phyloP scores from a whole-genome alignment of 345 rosid genomes.

The Salix dunnii region DNA sequence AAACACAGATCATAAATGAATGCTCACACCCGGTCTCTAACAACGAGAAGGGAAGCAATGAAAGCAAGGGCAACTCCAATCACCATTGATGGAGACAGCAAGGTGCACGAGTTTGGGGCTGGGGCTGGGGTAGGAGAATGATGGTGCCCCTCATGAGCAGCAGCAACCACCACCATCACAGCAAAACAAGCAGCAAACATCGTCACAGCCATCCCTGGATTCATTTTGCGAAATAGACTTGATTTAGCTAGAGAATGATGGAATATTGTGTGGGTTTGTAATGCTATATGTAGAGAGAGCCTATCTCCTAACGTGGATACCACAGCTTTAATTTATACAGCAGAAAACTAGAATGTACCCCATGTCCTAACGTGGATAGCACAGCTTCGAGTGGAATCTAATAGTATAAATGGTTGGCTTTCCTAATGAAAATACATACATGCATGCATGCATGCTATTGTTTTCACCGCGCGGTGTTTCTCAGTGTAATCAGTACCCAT shows the following conservation, averaged over 20 bases:
- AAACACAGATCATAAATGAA: not conserved
- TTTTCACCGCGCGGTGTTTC: too few species aligned
- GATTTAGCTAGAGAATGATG: too few species aligned
- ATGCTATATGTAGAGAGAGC: not conserved
- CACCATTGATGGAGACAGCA: conserved; percentile 19
- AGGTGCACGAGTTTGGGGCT: not conserved
- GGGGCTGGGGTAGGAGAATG: not conserved
- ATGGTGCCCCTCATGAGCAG: conserved; percentile 11
- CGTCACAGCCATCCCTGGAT: conserved; percentile 1
- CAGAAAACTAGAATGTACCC: too few species aligned
- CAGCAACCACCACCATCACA: conserved; percentile 18
- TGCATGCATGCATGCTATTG: too few species aligned
- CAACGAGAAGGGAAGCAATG: conserved; percentile 9
- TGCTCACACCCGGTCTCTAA: not conserved
- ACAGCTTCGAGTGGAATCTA: too few species aligned
- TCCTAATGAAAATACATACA: too few species aligned
- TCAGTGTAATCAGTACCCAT: too few species aligned
- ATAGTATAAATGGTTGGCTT: too few species aligned
- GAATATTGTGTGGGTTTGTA: not conserved
- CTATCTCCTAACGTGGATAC: too few species aligned
- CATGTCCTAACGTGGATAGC: too few species aligned
- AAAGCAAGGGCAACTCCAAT: conserved; percentile 19
- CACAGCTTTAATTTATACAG: too few species aligned
- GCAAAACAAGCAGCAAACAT: conserved; percentile 21
- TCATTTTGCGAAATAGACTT: conserved; percentile 1